Evolutionary conservation across 2,329 filamentous ascomycete species (phyloP), one percentile per base, ranked within the genome.

Genomic region (Fusarium sp.): DNA sequence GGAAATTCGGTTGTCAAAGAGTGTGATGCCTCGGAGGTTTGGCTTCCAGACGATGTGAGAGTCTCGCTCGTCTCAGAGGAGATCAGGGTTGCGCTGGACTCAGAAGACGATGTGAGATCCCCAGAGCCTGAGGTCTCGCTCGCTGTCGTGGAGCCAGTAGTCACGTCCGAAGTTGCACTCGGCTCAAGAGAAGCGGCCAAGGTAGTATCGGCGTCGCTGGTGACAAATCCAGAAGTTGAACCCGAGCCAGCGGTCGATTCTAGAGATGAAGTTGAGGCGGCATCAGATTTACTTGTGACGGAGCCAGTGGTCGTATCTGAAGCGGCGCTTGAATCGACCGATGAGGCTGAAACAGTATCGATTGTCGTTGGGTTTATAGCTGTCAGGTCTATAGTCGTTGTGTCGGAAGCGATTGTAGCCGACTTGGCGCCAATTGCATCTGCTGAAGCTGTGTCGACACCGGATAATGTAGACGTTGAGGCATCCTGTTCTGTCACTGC

Each of bases 1-100:
- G 52, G 50, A n/a, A 57, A 31, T 31, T 71, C 50, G 3, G 62
- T 66, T 33, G 67, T 62, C 2, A 57, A 54, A 12, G 56, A 63
- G 27, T 39, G n/a, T 45, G 50, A 62, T 15, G 62, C 39, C n/a
- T 60, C 47, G 4, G 42, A 67, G n/a, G 47, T 61, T n/a, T 53
- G 55, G 11, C 4, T 44, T 14, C n/a, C 55, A 6, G 62, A 54
- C 3, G 42, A 29, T 17, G 27, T 49, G 31, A 42, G 15, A 10
- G 35, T 18, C n/a, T 45, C 52, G 33, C 39, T 66, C 7, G 62
- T 49, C 27, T 49, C 62, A 15, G 36, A 29, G 3, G 13, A 38
- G 15, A 3, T 10, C 13, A 10, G 6, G 6, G 47, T 31, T 4
- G 33, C 38, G 13, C 44, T 44, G 4, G 41, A 27, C 18, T 67